Evolutionary conservation across 1,284 basidiomycete species (phyloP).

Genomic region (Ustilago nuda): DNA sequence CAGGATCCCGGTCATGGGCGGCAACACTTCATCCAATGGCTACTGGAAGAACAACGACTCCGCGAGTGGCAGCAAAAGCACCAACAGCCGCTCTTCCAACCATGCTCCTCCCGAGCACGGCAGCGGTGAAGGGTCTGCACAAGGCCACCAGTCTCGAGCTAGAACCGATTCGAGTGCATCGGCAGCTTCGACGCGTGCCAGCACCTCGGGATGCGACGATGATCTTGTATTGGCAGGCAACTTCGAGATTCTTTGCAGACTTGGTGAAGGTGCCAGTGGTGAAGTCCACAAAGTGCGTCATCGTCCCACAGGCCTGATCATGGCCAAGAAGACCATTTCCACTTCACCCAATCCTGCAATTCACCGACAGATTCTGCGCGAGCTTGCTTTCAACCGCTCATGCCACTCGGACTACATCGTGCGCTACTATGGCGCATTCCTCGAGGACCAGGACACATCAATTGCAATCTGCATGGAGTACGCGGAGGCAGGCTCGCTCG

Average conservation of each 20-base stretch:
- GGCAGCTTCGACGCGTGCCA: conserved; percentile 25
- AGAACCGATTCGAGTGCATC: conserved; percentile 31
- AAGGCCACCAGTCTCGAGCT: conserved; percentile 7
- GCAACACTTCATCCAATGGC: conserved; percentile 39
- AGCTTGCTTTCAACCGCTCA: conserved; percentile 87
- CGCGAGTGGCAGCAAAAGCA: conserved; percentile 12
- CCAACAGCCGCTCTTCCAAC: conserved; percentile 11
- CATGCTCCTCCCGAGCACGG: neutral
- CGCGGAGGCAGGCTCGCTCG: conserved; percentile 84
- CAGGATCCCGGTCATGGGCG: conserved; percentile 40
- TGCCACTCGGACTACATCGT: conserved; percentile 90
- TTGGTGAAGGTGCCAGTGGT: conserved; percentile 96
- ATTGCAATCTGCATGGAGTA: conserved; percentile 97
- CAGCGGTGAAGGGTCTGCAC: conserved; percentile 4
- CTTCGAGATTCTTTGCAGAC: conserved; percentile 78
- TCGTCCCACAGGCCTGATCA: conserved; percentile 79
- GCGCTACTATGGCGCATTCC: conserved; percentile 92
- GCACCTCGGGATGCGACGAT: conserved; percentile 39
- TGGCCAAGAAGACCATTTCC: conserved; percentile 96
- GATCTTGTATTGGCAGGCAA: conserved; percentile 70
- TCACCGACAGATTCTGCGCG: conserved; percentile 88
- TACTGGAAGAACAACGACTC: conserved; percentile 38
- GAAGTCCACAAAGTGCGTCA: conserved; percentile 92
- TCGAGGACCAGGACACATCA: conserved; percentile 89
- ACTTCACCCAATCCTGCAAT: conserved; percentile 89